Evolutionary conservation across 257 asterid species (phyloP), one percentile per base, ranked within the genome.

Genomic region (Ajuga chamaepitys): DNA sequence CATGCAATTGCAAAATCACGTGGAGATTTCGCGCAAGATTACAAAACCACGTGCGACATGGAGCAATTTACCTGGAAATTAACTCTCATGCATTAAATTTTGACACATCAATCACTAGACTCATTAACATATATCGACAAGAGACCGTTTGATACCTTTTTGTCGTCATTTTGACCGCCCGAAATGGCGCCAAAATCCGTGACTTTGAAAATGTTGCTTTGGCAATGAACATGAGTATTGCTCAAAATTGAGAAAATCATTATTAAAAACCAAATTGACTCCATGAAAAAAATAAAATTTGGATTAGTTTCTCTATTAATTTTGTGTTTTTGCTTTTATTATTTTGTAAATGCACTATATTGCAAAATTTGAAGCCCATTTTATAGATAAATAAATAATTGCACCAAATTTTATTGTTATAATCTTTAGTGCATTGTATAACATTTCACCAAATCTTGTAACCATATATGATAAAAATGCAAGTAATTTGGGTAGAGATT

Each of bases 151-250:
- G 9, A 0, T 58, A 70, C 67, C 42, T 56, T 76, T 83, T 83
- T 72, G 55, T 42, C 68, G 57, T 86, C 86, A 1, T 70, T 53
- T 32, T 7, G 41, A 2, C 70, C 76, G 72, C 77, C 75, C 4
- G 81, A 64, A 58, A 53, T 42, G 13, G 82, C 89, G 51, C 84
- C 87, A 74, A 58, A 78, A 1, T 71, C 52, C 53, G 57, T 47
- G 5, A 83, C 75, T 16, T 41, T 60, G 28, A 83, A 83, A 38
- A n/a, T n/a, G n/a, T n/a, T n/a, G n/a, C 6, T 53, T 66, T 66
- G 21, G 63, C 64, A 38, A 16, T 26, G 30, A n/a, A 54, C 45
- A 28, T 8, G 7, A 40, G 7, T n/a, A n/a, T n/a, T 17, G 51
- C 25, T 42, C 58, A 48, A 68, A 42, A 45, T 32, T 11, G 25